These are phyloP conservation scores for Jacaranda mimosifolia DNA, from an alignment of 257 asterid species.

Conservation along the genomic window DNA sequence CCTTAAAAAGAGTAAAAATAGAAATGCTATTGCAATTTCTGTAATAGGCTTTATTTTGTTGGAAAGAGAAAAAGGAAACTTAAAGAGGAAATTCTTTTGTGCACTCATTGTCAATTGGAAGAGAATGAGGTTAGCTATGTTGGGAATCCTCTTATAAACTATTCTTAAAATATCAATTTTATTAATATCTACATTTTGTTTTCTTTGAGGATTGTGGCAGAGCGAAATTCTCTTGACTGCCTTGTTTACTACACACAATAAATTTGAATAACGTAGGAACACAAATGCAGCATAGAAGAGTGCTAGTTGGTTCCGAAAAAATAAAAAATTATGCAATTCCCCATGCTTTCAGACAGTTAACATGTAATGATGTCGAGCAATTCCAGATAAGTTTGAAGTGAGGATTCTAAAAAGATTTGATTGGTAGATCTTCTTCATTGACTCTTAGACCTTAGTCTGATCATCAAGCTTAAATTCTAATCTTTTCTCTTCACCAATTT, in stretches of 20 bases:
- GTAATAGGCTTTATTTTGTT: not conserved
- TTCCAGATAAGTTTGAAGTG: not conserved
- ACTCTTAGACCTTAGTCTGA: not conserved
- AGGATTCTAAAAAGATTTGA: slow-evolving; percentile 5
- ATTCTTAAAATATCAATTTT: not conserved
- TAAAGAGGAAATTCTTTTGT: not conserved
- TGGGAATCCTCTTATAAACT: not conserved
- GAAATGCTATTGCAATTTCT: not conserved
- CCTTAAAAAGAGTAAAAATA: not conserved
- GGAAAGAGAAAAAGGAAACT: not conserved
- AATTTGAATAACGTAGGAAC: not conserved
- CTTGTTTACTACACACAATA: not conserved
- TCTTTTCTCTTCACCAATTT: not conserved
- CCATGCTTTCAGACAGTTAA: not conserved
- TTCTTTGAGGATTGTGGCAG: not conserved
- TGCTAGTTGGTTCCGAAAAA: not conserved
- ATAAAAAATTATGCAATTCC: not conserved
- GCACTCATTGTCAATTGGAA: not conserved
- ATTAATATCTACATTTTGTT: not conserved
- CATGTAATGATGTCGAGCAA: not conserved
- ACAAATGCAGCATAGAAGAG: not conserved
- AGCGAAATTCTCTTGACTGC: not conserved
- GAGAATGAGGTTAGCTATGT: not conserved
- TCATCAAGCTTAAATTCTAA: not conserved
- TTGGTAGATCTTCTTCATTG: not conserved